Conservation (phyloP, 1,139 yeast genomes). For the Casaregolazyma suthepensis region DNA sequence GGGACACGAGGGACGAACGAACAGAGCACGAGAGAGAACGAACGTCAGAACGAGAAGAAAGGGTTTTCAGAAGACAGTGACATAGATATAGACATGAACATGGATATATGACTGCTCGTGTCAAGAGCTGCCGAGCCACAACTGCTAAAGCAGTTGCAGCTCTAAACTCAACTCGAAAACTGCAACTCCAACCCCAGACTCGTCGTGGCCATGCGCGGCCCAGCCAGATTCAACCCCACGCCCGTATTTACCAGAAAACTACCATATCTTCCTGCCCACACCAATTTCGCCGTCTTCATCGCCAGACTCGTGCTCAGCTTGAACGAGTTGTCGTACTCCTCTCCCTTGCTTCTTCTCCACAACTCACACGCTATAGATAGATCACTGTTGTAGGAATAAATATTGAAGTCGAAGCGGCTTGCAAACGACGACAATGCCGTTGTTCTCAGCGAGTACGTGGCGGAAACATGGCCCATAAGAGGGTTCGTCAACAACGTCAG, state of each 20-base stretch:
- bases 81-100: too few relatives aligned
- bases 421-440: slow-evolving; percentile 72
- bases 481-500: slow-evolving; percentile 88
- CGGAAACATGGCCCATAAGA: slow-evolving; percentile 79
- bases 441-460: slow-evolving; percentile 83
- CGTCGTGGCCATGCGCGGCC: slow-evolving; percentile 28
- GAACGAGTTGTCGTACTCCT: slow-evolving; percentile 52
- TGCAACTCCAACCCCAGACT: slow-evolving; percentile 37
- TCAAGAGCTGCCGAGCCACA: too few relatives aligned
- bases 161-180: slow-evolving; percentile 22
- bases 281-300: slow-evolving; percentile 52
- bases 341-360: slow-evolving; percentile 40
- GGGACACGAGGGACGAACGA: too few relatives aligned
- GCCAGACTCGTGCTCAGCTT: slow-evolving; percentile 69
- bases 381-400: slow-evolving; percentile 86
- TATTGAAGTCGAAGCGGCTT: slow-evolving; percentile 81
- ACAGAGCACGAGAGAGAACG: not conserved
- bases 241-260: slow-evolving; percentile 81
- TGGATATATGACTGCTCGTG: too few relatives aligned
- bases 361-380: slow-evolving; percentile 81
- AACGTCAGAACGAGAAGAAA: not conserved
- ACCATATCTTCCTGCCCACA: slow-evolving; percentile 87
- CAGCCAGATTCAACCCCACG: slow-evolving; percentile 40
- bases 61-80: too few relatives aligned
- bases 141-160: too few relatives aligned